These are phyloP conservation scores for Xylaria flabelliformis DNA, from an alignment of 495 filamentous ascomycete genomes.

Conservation along the genomic window DNA sequence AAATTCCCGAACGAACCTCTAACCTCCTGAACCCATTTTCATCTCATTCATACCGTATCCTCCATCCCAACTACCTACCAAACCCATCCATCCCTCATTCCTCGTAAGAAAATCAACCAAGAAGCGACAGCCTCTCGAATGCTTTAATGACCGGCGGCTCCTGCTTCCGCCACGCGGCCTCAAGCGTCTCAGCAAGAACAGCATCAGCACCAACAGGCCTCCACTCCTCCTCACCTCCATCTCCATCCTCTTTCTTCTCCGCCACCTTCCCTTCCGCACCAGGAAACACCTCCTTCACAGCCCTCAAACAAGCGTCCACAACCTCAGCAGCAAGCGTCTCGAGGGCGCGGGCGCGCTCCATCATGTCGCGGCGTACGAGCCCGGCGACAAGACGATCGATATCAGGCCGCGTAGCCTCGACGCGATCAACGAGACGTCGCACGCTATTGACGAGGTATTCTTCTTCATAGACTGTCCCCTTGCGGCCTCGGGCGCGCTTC, in stretches of 20 bases:
- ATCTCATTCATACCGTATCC: constrained; percentile 15
- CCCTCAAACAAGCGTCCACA: constrained; percentile 66
- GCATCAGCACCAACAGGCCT: constrained; percentile 56
- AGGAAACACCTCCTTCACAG: constrained; percentile 72
- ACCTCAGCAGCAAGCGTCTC: constrained; percentile 76
- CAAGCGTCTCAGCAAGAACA: constrained; percentile 57
- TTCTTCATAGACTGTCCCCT: constrained; percentile 96
- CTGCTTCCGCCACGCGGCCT: constrained; percentile 52
- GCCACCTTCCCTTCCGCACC: constrained; percentile 18
- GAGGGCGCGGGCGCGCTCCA: constrained; percentile 80
- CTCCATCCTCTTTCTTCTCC: constrained; percentile 36
- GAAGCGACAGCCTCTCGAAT: constrained; percentile 62
- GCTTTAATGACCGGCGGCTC: constrained; percentile 52
- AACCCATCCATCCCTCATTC: neutral
- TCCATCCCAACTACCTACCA: neutral
- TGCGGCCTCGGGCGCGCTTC: constrained; percentile 91
- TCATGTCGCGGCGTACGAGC: constrained; percentile 79
- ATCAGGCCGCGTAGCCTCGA: constrained; percentile 74
- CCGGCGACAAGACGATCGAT: constrained; percentile 74
- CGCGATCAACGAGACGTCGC: constrained; percentile 79
- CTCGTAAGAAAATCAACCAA: constrained; percentile 44
- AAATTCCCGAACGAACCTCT: neutral
- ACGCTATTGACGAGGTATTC: constrained; percentile 93
- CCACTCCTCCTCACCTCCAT: constrained; percentile 38
- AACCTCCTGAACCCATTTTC: constrained; percentile 25